Base-by-base conservation (phyloP, 768 basidiomycete genomes). In the Lanmaoa pseudosensibilis region DNA sequence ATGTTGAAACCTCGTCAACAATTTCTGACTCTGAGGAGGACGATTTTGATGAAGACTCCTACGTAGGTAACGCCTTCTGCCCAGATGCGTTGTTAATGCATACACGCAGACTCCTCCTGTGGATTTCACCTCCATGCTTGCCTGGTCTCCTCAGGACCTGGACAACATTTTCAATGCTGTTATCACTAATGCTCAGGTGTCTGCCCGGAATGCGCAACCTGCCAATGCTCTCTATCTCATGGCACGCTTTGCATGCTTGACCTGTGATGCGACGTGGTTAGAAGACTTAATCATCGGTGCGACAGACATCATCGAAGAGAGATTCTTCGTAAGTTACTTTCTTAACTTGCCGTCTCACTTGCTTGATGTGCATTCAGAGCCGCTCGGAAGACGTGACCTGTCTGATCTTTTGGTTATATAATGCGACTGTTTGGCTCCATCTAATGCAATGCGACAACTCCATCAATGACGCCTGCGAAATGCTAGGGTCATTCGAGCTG, bases 391-490 rank as follows among this genome's bases (percentile, higher is more conserved):
- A 98, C 68, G 73, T 97, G 32, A 85, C 91, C 5, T 86, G 84
- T 66, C 79, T 96, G 25, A 81, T 94, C 34, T 98, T 98, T 72
- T 99, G 97, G 95, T 74, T 96, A 45, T 92, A 94, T 74, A 99
- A 99, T 70, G 82, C 85, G 19, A 92, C 91, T 11, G 73, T 94
- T 30, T 90, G 96, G 82, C 80, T 98, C 16, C 93, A 98, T 74
- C 83, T 98, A 46, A 80, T 99, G 75, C 85, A 88, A 55, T 93
- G 90, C 66, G 92, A 94, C 70, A 82, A 83, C 52, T 83, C 87
- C 18, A 85, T 93, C 62, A 85, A 82, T 55, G 83, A 85, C 56
- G 83, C 86, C 3, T 95, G 92, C 65, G 90, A 94, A 63, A 81
- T 90, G 72, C 75, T 95, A 43, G 91, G 89, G 18, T 86, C 92